phyloP scores from a whole-genome alignment of 2,329 filamentous ascomycete genomes.

The Diaporthe helianthi region DNA sequence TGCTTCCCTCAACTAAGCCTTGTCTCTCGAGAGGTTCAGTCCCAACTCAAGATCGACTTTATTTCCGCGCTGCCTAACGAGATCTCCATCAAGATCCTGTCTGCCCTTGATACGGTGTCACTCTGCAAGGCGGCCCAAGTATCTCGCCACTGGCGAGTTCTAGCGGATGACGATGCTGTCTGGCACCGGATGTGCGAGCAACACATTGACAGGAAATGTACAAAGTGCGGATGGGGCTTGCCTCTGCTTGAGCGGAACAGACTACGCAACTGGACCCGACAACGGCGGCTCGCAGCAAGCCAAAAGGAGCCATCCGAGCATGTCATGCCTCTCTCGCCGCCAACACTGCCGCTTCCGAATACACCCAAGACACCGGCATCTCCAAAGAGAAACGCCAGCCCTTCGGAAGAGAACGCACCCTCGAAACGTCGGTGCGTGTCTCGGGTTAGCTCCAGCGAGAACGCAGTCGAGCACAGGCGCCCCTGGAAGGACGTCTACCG shows the following conservation, averaged over 20 bases:
- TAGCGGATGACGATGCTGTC: constrained; percentile 97
- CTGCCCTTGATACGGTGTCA: constrained; percentile 90
- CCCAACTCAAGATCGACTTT: constrained; percentile 98
- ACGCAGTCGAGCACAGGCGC: constrained; percentile 46
- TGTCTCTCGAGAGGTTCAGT: constrained; percentile 87
- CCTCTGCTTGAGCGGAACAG: constrained; percentile 89
- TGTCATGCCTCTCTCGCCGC: constrained; percentile 39
- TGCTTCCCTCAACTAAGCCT: constrained; percentile 97
- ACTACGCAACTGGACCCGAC: constrained; percentile 83
- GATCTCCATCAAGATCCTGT: constrained; percentile 91
- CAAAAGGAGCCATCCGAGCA: constrained; percentile 38
- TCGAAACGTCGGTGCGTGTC: constrained; percentile 45
- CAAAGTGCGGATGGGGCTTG: constrained; percentile 93
- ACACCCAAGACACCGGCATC: constrained; percentile 37
- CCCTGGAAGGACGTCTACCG: constrained; percentile 98
- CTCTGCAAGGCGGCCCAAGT: constrained; percentile 97
- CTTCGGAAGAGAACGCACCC: constrained; percentile 38
- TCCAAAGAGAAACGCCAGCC: constrained; percentile 46
- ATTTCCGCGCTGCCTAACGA: constrained; percentile 86
- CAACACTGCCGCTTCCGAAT: constrained; percentile 41
- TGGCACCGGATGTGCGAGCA: constrained; percentile 99
- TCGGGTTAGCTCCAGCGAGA: constrained; percentile 35
- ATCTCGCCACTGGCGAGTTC: constrained; percentile 81
- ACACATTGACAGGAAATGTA: constrained; percentile 92
- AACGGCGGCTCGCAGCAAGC: constrained; percentile 70